These are phyloP conservation scores for Theileria annulata DNA, from an alignment of 169 alveolate species.

Conservation along the genomic window DNA sequence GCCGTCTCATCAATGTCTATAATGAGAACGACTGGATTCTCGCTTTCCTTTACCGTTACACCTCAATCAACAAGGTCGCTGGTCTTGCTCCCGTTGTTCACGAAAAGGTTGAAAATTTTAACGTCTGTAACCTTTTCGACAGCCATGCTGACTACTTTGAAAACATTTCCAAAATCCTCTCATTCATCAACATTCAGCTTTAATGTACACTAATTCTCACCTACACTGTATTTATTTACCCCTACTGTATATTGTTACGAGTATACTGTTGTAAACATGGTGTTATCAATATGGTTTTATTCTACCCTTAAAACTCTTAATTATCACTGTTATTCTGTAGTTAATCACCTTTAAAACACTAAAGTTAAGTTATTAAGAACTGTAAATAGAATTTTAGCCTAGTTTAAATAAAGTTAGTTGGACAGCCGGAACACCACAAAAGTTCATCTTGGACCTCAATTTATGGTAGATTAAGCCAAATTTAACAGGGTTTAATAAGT, in stretches of 20 bases:
- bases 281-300: no score
- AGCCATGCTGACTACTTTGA: slow-evolving; percentile 62
- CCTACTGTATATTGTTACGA: not conserved
- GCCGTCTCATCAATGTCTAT: slow-evolving; percentile 86
- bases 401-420: no score
- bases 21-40: slow-evolving; percentile 87
- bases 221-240: not conserved
- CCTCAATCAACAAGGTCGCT: slow-evolving; percentile 79
- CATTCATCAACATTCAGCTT: slow-evolving; percentile 46
- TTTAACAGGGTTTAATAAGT: no score
- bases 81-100: slow-evolving; percentile 76
- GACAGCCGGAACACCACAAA: no score
- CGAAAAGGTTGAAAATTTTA: slow-evolving; percentile 80
- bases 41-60: slow-evolving; percentile 87
- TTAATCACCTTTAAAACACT: no score
- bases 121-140: slow-evolving; percentile 78
- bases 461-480: no score
- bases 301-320: no score
- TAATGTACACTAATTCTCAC: slow-evolving; percentile 7
- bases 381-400: no score
- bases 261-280: no score
- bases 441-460: no score
- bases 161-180: slow-evolving; percentile 39
- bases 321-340: no score
- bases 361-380: no score